These are phyloP conservation scores for Petasospora fabianii DNA, from an alignment of 1,139 yeast species.

Conservation along the genomic window DNA sequence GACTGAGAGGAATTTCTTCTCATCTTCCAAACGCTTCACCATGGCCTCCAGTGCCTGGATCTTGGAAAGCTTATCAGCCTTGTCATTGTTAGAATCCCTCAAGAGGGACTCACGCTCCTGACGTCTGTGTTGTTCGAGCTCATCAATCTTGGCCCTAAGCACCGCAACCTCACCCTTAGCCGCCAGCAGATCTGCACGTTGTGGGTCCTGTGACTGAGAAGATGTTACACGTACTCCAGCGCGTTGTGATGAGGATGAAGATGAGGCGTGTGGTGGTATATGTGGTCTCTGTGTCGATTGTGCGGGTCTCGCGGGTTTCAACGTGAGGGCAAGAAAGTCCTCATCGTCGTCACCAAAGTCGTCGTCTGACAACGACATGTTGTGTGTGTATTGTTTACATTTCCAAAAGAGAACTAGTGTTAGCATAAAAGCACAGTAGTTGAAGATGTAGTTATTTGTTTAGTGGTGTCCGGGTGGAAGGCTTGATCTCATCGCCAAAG, in stretches of 20 bases:
- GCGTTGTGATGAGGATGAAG: too few relatives aligned
- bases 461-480: slow-evolving; percentile 10
- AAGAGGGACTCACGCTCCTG: slow-evolving; percentile 15
- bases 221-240: too few relatives aligned
- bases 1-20: slow-evolving; percentile 56
- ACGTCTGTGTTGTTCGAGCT: slow-evolving; percentile 35
- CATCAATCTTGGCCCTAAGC: slow-evolving; percentile 58
- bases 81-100: slow-evolving; percentile 24
- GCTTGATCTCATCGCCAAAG: too few relatives aligned
- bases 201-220: background rate
- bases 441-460: background rate
- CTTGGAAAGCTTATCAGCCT: slow-evolving; percentile 38
- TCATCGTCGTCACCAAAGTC: slow-evolving; percentile 24
- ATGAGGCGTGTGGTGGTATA: background rate
- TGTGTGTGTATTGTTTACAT: background rate
- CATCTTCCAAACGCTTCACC: slow-evolving; percentile 61
- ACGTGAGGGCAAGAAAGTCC: slow-evolving; percentile 23
- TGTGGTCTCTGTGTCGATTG: background rate
- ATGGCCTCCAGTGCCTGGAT: slow-evolving; percentile 39
- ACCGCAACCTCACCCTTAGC: slow-evolving; percentile 81
- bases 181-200: slow-evolving; percentile 34
- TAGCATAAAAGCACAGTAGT: too few relatives aligned
- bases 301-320: slow-evolving; percentile 15
- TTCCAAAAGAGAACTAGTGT: background rate
- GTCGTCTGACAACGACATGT: slow-evolving; percentile 15